A percentile compares a stretch with the other conserved stretches of the same genome.
phyloP scores from a whole-genome alignment of 2,329 filamentous ascomycete species.

The Hypoxylon sp. region DNA sequence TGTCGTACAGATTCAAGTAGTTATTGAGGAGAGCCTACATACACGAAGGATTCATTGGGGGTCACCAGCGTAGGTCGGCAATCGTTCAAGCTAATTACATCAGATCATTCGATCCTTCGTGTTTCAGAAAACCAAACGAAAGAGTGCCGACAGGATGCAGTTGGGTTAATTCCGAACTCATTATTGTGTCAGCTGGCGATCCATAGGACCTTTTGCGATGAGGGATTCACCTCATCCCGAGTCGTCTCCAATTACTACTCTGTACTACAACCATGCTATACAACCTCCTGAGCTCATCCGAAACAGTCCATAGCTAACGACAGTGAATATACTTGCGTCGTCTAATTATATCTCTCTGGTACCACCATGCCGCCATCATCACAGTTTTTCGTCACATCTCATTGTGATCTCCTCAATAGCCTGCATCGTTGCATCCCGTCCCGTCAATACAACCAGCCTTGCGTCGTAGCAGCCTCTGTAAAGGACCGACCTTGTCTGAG shows the following conservation, averaged over 20 bases:
- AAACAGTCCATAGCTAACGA: slow-evolving; percentile 9
- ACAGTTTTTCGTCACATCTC: slow-evolving; percentile 8
- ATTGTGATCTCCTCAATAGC: not conserved
- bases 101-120: slow-evolving; percentile 32
- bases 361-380: not conserved
- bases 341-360: slow-evolving; percentile 6
- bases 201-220: slow-evolving; percentile 28
- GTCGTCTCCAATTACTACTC: slow-evolving; percentile 3
- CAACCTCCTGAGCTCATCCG: slow-evolving; percentile 20
- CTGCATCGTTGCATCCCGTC: slow-evolving; percentile 1
- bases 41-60: slow-evolving; percentile 18
- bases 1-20: not conserved
- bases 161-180: slow-evolving; percentile 9
- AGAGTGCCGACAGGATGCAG: slow-evolving; percentile 11
- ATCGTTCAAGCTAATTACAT: slow-evolving; percentile 16
- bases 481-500: not conserved
- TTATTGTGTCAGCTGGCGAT: slow-evolving; percentile 16
- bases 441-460: slow-evolving; percentile 4
- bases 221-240: slow-evolving; percentile 21
- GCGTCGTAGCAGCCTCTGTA: not conserved
- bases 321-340: not conserved
- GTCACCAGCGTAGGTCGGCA: slow-evolving; percentile 1
- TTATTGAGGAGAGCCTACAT: not conserved
- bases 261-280: slow-evolving; percentile 21
- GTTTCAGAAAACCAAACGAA: slow-evolving; percentile 32